Evolutionary conservation across 176 grass and related monocot genomes (phyloP).

Genomic region (Aegilops bicornis): DNA sequence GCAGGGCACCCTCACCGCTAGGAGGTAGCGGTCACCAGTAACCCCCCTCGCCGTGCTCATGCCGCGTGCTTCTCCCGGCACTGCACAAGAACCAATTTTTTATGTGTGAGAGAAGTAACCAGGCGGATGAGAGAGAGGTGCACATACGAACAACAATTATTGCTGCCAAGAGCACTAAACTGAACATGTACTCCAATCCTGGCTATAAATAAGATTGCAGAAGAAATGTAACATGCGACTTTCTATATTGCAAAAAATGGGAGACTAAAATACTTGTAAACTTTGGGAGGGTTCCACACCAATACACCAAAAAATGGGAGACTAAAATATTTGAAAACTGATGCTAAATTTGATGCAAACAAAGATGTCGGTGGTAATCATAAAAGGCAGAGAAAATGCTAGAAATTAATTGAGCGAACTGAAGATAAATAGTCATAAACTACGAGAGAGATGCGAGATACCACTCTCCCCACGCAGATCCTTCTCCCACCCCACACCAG

Average conservation of each 20-base stretch:
- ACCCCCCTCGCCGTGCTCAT: too few relatives aligned
- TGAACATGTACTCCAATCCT: too few relatives aligned
- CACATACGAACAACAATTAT: too few relatives aligned
- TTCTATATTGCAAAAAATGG: too few relatives aligned
- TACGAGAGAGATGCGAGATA: too few relatives aligned
- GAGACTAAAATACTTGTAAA: conserved; percentile 34
- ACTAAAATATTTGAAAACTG: conserved; percentile 52
- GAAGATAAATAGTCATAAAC: conserved; percentile 10
- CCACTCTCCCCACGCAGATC: too few relatives aligned
- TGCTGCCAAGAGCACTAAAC: too few relatives aligned
- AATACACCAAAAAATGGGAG: too few relatives aligned
- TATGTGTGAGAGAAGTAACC: not conserved
- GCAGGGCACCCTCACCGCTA: not conserved
- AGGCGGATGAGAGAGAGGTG: not conserved
- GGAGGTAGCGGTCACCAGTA: too few relatives aligned
- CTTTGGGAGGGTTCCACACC: conserved; percentile 17
- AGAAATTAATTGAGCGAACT: conserved; percentile 15
- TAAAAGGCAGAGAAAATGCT: conserved; percentile 10
- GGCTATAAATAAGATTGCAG: too few relatives aligned
- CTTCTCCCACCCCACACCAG: too few relatives aligned
- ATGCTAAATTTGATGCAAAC: conserved; percentile 49
- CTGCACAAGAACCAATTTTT: not conserved
- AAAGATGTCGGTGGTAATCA: conserved; percentile 35
- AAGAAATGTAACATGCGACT: too few relatives aligned
- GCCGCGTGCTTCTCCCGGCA: not conserved